A percentile compares a stretch with the other conserved stretches of the same genome.
Conservation (phyloP, 345 rosid species). For the Lepidium didymum region DNA sequence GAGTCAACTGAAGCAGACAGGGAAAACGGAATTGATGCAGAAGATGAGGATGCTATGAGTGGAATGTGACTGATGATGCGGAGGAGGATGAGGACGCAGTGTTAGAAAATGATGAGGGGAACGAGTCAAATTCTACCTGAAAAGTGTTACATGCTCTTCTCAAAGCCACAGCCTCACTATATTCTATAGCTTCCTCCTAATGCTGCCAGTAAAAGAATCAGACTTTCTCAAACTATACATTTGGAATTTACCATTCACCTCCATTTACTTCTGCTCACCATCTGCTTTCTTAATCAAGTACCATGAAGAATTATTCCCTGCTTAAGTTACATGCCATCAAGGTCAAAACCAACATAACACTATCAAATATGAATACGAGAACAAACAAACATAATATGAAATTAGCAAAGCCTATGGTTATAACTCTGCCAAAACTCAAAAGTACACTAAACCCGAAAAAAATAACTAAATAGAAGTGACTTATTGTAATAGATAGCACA, state of each 20-base stretch:
- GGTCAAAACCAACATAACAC: not conserved
- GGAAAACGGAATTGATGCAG: constrained; percentile 5
- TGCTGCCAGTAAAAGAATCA: no score
- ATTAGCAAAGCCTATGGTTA: constrained; percentile 30
- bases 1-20: not conserved
- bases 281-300: not conserved
- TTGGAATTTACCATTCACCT: no score
- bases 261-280: no score
- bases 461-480: constrained; percentile 34
- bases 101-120: no score
- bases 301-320: not conserved
- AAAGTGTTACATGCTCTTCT: constrained; percentile 25
- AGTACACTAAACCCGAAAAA: constrained; percentile 42
- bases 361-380: not conserved
- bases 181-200: not conserved
- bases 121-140: not conserved
- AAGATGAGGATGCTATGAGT: not conserved
- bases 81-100: not conserved
- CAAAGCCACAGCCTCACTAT: not conserved
- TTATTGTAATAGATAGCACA: constrained; percentile 32
- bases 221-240: no score
- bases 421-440: constrained; percentile 48
- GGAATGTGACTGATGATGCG: constrained; percentile 6
- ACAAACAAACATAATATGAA: not conserved
- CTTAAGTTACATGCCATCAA: not conserved